Percentiles rank a stretch among this genome's conserved stretches.
These are phyloP conservation scores for Apocynum venetum DNA, from an alignment of 257 asterid species.

Conservation along the genomic window DNA sequence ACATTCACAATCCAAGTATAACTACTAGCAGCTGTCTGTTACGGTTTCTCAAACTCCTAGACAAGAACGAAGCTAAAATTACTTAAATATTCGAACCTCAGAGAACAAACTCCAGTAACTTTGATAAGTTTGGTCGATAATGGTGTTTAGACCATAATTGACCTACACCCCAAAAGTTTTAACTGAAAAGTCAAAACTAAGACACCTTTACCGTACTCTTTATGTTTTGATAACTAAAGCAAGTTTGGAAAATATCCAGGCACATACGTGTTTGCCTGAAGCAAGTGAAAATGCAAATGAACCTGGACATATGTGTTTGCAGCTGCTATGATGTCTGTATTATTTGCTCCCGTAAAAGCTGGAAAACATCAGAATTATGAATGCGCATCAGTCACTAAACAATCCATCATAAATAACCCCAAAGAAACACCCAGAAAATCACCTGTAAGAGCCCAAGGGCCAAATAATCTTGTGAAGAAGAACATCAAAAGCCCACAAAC, in stretches of 20 bases:
- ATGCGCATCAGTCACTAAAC: neutral
- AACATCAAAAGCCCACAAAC: constrained; percentile 75
- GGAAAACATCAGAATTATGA: constrained; percentile 19
- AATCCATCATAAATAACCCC: neutral
- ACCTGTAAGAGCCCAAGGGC: constrained; percentile 81
- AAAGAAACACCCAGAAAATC: constrained; percentile 8
- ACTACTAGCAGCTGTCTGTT: neutral
- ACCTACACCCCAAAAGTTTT: neutral
- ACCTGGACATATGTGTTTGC: constrained; percentile 95
- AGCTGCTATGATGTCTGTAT: constrained; percentile 62
- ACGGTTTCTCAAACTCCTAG: neutral
- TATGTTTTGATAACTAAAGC: neutral
- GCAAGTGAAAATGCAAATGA: neutral
- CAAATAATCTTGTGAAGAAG: constrained; percentile 62
- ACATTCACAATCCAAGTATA: neutral
- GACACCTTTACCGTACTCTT: neutral
- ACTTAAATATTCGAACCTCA: neutral
- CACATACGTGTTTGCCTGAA: neutral
- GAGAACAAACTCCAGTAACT: neutral
- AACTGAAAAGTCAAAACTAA: neutral
- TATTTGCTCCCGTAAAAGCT: constrained; percentile 87
- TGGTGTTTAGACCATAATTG: neutral
- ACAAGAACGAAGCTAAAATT: neutral
- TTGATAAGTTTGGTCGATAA: neutral
- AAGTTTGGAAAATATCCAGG: neutral